Conservation (phyloP, 2,329 filamentous ascomycete genomes). For the Trichoderma harzianum region DNA sequence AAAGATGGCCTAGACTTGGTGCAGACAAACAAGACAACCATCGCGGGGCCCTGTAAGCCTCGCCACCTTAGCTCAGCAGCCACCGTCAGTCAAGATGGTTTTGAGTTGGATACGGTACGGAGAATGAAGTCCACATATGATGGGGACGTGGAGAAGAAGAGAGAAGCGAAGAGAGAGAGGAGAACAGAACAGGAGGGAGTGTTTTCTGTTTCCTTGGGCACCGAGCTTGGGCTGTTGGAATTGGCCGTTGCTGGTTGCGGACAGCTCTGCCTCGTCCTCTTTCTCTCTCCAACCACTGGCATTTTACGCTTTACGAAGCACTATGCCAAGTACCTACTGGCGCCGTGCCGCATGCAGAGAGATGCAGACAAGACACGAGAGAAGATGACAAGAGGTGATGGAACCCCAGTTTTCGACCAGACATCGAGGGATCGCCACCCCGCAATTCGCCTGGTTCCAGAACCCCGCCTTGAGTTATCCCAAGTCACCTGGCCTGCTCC, state of each 20-base stretch:
- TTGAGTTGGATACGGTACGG: not conserved
- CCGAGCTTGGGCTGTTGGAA: not conserved
- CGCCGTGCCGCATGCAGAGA: conserved; percentile 8
- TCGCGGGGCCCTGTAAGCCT: not conserved
- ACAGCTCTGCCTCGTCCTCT: not conserved
- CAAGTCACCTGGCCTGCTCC: conserved; percentile 18
- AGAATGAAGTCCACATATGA: not conserved
- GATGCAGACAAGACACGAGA: not conserved
- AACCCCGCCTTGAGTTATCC: conserved; percentile 9
- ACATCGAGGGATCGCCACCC: conserved; percentile 16
- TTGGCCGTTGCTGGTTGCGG: not conserved
- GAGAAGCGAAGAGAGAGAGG: not conserved
- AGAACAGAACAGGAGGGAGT: not conserved
- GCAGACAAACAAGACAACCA: not conserved
- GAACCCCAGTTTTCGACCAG: conserved; percentile 9
- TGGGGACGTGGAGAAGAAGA: not conserved
- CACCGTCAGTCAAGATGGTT: not conserved
- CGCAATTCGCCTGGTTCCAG: conserved; percentile 18
- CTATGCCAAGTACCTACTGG: not conserved
- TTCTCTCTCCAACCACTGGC: not conserved
- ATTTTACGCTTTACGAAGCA: not conserved
- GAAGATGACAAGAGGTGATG: not conserved
- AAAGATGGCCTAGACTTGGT: not conserved
- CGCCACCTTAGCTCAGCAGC: conserved; percentile 16
- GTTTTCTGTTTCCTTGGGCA: not conserved